Conservation (phyloP, 2,329 filamentous ascomycete species). For the Ophioceras dolichostomum region DNA sequence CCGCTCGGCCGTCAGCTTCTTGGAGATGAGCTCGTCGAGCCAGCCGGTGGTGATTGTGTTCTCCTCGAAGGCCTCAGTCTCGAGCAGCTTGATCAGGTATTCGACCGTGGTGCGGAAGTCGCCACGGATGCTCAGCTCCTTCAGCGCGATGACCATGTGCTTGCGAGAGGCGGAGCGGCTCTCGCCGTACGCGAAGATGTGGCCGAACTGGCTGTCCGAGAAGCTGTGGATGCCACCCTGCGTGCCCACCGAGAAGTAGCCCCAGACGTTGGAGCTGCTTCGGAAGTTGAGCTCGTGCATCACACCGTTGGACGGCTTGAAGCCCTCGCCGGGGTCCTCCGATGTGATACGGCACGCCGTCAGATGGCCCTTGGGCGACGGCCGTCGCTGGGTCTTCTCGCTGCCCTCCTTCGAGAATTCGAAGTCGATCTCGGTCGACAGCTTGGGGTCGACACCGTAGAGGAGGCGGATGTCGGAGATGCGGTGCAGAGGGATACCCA, state of each 20-base stretch:
- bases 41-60: conserved; percentile 99
- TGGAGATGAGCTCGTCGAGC: conserved; percentile 97
- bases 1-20: conserved; percentile 90
- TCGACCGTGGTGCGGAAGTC: conserved; percentile 98
- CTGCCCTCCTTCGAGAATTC: conserved; percentile 85
- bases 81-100: conserved; percentile 96
- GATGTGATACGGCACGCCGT: conserved; percentile 99
- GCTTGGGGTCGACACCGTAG: conserved; percentile 89
- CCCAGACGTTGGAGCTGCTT: conserved; percentile 97
- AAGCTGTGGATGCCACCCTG: conserved; percentile 97
- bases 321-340: conserved; percentile 95
- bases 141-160: conserved; percentile 97
- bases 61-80: conserved; percentile 95
- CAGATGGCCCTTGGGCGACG: conserved; percentile 89
- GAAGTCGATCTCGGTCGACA: conserved; percentile 82
- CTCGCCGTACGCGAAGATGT: conserved; percentile 98
- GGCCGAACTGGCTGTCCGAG: conserved; percentile 97
- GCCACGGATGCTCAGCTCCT: conserved; percentile 98
- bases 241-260: conserved; percentile 98
- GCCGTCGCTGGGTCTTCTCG: conserved; percentile 72
- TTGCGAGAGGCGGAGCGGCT: conserved; percentile 92
- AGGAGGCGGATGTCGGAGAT: conserved; percentile 93
- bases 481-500: conserved; percentile 92
- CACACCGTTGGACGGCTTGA: conserved; percentile 98
- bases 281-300: conserved; percentile 99